Evolutionary conservation across 257 asterid genomes (phyloP).

Genomic region (Solanum virginianum): DNA sequence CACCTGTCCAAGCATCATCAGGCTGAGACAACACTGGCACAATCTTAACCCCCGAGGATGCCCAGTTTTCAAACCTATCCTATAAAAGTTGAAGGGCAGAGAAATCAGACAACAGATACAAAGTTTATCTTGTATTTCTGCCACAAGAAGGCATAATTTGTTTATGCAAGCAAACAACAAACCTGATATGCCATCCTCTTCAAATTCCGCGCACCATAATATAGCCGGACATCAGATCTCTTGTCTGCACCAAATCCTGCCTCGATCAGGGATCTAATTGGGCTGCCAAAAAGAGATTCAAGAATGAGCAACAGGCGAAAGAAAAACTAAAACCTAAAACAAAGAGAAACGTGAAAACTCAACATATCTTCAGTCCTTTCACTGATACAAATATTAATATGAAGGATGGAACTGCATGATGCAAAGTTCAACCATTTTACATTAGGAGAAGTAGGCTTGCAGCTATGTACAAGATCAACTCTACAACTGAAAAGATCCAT

Average conservation of each 20-base stretch:
- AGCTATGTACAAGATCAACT: not conserved
- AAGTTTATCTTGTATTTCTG: not conserved
- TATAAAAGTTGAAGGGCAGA: constrained; percentile 6
- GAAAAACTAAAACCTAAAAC: not conserved
- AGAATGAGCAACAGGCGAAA: not conserved
- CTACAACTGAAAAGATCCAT: not conserved
- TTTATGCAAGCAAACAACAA: constrained; percentile 2
- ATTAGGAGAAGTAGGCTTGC: not conserved
- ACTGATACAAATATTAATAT: not conserved
- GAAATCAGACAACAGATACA: not conserved
- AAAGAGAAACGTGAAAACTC: not conserved
- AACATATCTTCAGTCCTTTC: not conserved
- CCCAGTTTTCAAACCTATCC: constrained; percentile 86
- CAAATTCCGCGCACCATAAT: constrained; percentile 91
- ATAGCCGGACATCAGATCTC: constrained; percentile 79
- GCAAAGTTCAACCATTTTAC: not conserved
- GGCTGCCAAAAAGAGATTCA: constrained; percentile 34
- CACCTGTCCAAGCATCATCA: constrained; percentile 71
- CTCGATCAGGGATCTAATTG: constrained; percentile 80
- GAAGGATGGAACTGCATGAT: not conserved
- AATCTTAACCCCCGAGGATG: constrained; percentile 56
- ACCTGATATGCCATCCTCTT: constrained; percentile 86
- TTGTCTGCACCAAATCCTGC: constrained; percentile 56
- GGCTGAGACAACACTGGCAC: constrained; percentile 83
- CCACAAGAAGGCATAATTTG: not conserved